phyloP scores from a whole-genome alignment of 306 rosid species.

The Begonia masoniana region DNA sequence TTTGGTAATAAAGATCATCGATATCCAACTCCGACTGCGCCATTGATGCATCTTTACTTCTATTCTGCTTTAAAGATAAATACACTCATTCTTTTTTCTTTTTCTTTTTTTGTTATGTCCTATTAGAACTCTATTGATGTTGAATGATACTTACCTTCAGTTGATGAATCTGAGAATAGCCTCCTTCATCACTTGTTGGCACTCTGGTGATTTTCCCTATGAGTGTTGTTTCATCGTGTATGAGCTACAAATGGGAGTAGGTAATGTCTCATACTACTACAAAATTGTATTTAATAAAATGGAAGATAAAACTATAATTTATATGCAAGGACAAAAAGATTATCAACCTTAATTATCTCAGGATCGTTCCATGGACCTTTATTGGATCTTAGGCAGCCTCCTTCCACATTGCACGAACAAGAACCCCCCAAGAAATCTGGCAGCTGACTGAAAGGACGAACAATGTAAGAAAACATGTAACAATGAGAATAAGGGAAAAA shows the following conservation, averaged over 20 bases:
- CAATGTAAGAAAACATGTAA: slow-evolving; percentile 11
- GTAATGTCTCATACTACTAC: slow-evolving; percentile 8
- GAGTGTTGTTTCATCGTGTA: slow-evolving; percentile 45
- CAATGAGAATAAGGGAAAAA: not conserved
- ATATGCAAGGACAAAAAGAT: slow-evolving; percentile 3
- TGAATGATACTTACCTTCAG: slow-evolving; percentile 45
- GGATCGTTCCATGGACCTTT: slow-evolving; percentile 96
- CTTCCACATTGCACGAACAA: slow-evolving; percentile 65
- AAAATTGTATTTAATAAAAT: no score
- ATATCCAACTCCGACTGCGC: slow-evolving; percentile 68
- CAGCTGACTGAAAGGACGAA: slow-evolving; percentile 58
- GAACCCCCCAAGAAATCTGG: slow-evolving; percentile 94
- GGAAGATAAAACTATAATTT: not conserved
- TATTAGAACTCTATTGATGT: slow-evolving; percentile 1
- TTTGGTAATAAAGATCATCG: slow-evolving; percentile 54
- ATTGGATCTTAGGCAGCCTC: slow-evolving; percentile 77
- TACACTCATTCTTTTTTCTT: not conserved
- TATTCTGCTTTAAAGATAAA: slow-evolving; percentile 30
- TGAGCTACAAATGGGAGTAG: slow-evolving; percentile 48
- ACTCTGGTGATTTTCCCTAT: slow-evolving; percentile 51
- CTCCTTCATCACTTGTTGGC: slow-evolving; percentile 31
- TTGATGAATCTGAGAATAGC: slow-evolving; percentile 22
- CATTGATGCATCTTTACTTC: slow-evolving; percentile 46
- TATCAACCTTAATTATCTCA: slow-evolving; percentile 68
- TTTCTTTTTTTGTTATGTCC: slow-evolving; percentile 5